Conservation (phyloP, 2,329 filamentous ascomycete genomes). For the Neonectria ditissima region DNA sequence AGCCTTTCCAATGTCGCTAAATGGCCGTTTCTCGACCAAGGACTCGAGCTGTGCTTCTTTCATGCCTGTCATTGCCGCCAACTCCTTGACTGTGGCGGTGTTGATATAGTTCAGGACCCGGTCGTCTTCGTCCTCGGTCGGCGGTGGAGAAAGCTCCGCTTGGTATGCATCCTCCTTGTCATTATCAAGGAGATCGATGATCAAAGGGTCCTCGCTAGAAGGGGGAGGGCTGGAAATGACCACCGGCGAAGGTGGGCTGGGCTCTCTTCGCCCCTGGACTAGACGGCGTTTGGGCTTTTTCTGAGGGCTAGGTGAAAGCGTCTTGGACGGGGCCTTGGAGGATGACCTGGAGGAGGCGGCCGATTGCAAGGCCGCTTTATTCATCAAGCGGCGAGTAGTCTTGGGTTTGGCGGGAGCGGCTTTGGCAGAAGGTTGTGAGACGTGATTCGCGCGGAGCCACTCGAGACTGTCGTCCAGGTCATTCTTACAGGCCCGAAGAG, state of each 20-base stretch:
- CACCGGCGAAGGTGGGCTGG: slow-evolving; percentile 40
- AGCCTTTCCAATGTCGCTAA: slow-evolving; percentile 73
- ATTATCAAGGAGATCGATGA: slow-evolving; percentile 53
- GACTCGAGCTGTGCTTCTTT: slow-evolving; percentile 75
- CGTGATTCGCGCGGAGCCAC: slow-evolving; percentile 43
- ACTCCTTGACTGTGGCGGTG: slow-evolving; percentile 76
- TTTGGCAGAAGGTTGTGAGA: slow-evolving; percentile 23
- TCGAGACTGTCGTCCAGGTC: slow-evolving; percentile 53
- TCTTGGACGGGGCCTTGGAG: slow-evolving; percentile 35
- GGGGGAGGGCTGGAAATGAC: slow-evolving; percentile 39
- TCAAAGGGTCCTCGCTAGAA: slow-evolving; percentile 51
- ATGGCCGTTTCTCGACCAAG: slow-evolving; percentile 81
- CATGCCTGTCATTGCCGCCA: slow-evolving; percentile 84
- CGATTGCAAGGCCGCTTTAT: slow-evolving; percentile 45
- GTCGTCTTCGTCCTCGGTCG: slow-evolving; percentile 49
- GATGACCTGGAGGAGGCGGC: slow-evolving; percentile 24
- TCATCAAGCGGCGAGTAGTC: slow-evolving; percentile 47
- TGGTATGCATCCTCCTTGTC: slow-evolving; percentile 57
- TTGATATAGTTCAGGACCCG: slow-evolving; percentile 85
- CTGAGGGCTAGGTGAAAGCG: slow-evolving; percentile 46
- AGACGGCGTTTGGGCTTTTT: slow-evolving; percentile 50
- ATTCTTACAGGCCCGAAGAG: slow-evolving; percentile 48
- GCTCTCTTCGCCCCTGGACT: slow-evolving; percentile 51
- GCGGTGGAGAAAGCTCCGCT: slow-evolving; percentile 49
- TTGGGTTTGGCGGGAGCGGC: slow-evolving; percentile 33